These are phyloP conservation scores for Xerocomus minutiporus DNA, from an alignment of 1,284 basidiomycete genomes.

Conservation along the genomic window DNA sequence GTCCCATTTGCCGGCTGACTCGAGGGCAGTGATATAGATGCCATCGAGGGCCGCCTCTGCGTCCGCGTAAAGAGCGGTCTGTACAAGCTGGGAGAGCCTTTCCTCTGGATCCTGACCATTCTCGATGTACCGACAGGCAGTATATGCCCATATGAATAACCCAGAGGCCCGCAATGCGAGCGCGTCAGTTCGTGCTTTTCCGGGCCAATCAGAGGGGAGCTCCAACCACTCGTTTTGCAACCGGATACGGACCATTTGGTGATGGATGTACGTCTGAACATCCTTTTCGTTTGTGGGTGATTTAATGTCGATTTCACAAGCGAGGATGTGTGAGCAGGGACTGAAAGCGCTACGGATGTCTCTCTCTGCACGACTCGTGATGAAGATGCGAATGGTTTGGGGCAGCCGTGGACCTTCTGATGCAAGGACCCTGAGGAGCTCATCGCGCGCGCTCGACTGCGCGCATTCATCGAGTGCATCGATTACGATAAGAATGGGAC, in stretches of 20 bases:
- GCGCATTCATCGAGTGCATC: slow-evolving; percentile 35
- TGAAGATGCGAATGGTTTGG: slow-evolving; percentile 26
- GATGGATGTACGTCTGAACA: slow-evolving; percentile 29
- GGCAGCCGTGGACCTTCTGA: slow-evolving; percentile 24
- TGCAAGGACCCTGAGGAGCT: slow-evolving; percentile 25
- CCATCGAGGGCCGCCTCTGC: slow-evolving; percentile 30
- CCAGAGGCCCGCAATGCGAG: slow-evolving; percentile 28
- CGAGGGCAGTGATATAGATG: slow-evolving; percentile 32
- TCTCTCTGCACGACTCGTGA: slow-evolving; percentile 31
- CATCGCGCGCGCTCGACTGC: slow-evolving; percentile 19
- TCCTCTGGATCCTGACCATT: slow-evolving; percentile 31
- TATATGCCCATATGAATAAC: slow-evolving; percentile 36
- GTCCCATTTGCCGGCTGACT: slow-evolving; percentile 29
- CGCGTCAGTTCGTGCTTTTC: slow-evolving; percentile 12
- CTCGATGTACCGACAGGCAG: slow-evolving; percentile 31
- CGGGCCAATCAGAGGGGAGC: slow-evolving; percentile 31
- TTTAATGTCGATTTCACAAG: slow-evolving; percentile 25
- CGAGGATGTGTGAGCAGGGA: slow-evolving; percentile 11
- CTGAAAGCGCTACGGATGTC: slow-evolving; percentile 24
- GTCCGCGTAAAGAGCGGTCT: slow-evolving; percentile 19
- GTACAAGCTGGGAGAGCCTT: slow-evolving; percentile 27
- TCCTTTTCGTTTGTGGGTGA: slow-evolving; percentile 25
- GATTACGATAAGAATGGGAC: slow-evolving; percentile 31
- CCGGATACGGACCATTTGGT: slow-evolving; percentile 25
- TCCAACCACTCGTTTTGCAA: slow-evolving; percentile 21